Evolutionary conservation across 1,284 basidiomycete species (phyloP), one percentile per base, ranked within the genome.

Genomic region (Boletus smithii): DNA sequence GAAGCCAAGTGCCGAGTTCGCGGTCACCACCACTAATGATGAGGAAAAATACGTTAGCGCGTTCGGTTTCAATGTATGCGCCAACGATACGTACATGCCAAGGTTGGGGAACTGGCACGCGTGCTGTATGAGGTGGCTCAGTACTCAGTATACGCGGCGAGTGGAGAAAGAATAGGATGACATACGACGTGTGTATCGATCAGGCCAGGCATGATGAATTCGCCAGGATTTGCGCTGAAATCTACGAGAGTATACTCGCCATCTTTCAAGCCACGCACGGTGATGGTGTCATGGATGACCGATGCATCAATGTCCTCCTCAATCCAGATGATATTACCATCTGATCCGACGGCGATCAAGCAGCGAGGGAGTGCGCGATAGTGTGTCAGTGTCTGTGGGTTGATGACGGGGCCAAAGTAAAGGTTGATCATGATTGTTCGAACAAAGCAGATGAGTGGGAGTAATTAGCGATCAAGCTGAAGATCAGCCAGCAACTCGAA

Each of bases 61-160:
- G 45, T 27, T 27, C 29, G n/a, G 16, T 26, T n/a, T 20, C 33
- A 24, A 18, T 18, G 9, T n/a, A 38, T 11, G 46, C 33, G 16
- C 32, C 26, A 11, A n/a, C 10, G 36, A 26, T 32, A 65, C 77
- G 55, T 65, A 88, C 78, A 79, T 77, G 52, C 88, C 92, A 35
- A 88, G 74, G 64, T 91, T 95, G n/a, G 91, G 88, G 52, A 88
- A 78, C 63, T 94, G 90, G 8, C 89, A 85, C 9, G 89, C 91
- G 69, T 94, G 91, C 88, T 92, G 53, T 27, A n/a, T 3, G 22
- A 20, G 17, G 31, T 22, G 47, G 10, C 7, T 26, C n/a, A 26
- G 16, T n/a, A n/a, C n/a, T n/a, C n/a, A n/a, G n/a, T n/a, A n/a
- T n/a, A n/a, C n/a, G n/a, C n/a, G n/a, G n/a, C n/a, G n/a, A n/a